Evolutionary conservation across 495 filamentous ascomycete genomes (phyloP), one percentile per base, ranked within the genome.

Genomic region (Lepidopterella palustris): DNA sequence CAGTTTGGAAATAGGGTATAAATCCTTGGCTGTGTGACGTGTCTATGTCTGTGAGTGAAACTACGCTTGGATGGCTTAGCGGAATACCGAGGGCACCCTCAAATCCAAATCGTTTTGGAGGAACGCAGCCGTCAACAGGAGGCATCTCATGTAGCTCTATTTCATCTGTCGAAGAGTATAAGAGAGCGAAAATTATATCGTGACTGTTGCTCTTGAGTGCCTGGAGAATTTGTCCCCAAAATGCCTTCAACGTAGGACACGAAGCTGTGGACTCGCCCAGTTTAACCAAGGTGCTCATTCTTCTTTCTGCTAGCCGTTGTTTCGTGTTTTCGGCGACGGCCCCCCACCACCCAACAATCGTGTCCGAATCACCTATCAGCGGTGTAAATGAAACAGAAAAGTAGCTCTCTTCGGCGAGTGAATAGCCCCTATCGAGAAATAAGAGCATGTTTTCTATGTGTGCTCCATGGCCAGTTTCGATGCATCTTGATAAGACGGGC

Each of bases 401-500:
- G 50, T 52, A 64, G 1, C 53, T 48, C n/a, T 68, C 65, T 40
- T 67, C 64, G 3, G 57, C 51, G n/a, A 55, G 45, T 5, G 57
- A 52, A 32, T 40, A 49, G 21, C 40, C 32, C 45, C 60, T 51
- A 28, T 55, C n/a, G 10, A 64, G 27, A 24, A 62, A 59, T 23
- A 64, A 6, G 3, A 32, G 54, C 20, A 58, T 11, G 45, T 64
- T 45, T 11, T 59, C 45, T 18, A 54, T 28, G 5, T 1, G 57
- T 5, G 45, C 18, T 13, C 57, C 45, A 13, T 57, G 25, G n/a
- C 57, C 62, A 10, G 63, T 63, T 1, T 39, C 28, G 18, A 50
- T 48, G 48, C 51, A 53, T 25, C 60, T 28, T 24, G 52, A 40
- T 5, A 64, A 20, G 6, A 61, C 28, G 8, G 61, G 53, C 48